phyloP scores from a whole-genome alignment of 2,329 filamentous ascomycete species.

The Phaeophleospora eucalypticola region DNA sequence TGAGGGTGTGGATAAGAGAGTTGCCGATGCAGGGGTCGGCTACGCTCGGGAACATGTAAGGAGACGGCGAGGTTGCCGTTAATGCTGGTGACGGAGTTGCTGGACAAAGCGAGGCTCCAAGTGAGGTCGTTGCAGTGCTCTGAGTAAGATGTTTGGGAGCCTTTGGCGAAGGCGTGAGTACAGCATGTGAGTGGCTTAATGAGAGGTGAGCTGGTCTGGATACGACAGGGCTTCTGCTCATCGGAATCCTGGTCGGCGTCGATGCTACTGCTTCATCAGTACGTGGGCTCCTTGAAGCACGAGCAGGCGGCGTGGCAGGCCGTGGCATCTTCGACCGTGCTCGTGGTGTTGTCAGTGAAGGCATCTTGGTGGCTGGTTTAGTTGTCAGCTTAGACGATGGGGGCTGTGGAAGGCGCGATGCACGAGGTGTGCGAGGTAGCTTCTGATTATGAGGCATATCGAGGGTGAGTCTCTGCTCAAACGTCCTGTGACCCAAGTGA shows the following conservation, averaged over 20 bases:
- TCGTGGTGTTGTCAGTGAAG: background rate
- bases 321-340: background rate
- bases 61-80: background rate
- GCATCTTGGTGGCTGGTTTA: background rate
- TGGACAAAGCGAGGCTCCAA: background rate
- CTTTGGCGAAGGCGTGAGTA: background rate
- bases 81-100: background rate
- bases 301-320: background rate
- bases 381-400: too few species aligned
- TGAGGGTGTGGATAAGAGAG: slow-evolving; percentile 5
- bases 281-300: background rate
- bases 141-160: background rate
- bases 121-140: background rate
- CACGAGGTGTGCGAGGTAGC: too few species aligned
- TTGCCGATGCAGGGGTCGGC: slow-evolving; percentile 6
- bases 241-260: background rate
- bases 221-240: background rate
- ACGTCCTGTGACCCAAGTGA: too few species aligned
- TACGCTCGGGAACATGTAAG: slow-evolving; percentile 1
- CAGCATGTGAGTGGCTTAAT: background rate
- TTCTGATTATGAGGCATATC: too few species aligned
- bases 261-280: background rate
- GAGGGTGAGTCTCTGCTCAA: too few species aligned
- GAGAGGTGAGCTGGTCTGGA: background rate
- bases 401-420: too few species aligned